Evolutionary conservation across 1,284 basidiomycete genomes (phyloP).

Genomic region (Athelia psychrophila): DNA sequence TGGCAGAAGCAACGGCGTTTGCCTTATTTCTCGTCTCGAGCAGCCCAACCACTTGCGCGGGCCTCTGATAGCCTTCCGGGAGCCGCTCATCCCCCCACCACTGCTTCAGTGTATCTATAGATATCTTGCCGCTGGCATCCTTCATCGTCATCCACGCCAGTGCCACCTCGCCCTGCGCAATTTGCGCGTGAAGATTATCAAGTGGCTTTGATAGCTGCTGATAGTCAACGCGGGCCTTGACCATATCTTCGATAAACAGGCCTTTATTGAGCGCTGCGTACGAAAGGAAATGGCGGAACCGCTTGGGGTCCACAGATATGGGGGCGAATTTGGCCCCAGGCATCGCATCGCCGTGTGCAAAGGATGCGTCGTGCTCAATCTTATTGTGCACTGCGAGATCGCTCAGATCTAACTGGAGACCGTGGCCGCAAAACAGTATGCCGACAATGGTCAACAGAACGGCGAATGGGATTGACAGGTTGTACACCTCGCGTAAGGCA

Average conservation of each 20-base stretch:
- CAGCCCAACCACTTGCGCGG: not conserved
- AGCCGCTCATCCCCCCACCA: slow-evolving; percentile 54
- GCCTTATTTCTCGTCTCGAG: not conserved
- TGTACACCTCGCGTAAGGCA: slow-evolving; percentile 49
- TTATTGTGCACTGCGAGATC: slow-evolving; percentile 40
- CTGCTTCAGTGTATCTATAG: slow-evolving; percentile 31
- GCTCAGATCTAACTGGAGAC: slow-evolving; percentile 36
- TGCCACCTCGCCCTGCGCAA: slow-evolving; percentile 39
- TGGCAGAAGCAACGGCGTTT: not conserved
- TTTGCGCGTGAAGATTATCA: slow-evolving; percentile 28
- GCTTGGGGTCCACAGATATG: slow-evolving; percentile 25
- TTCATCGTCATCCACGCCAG: slow-evolving; percentile 44
- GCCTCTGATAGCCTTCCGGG: slow-evolving; percentile 43
- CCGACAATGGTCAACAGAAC: slow-evolving; percentile 44
- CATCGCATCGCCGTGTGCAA: slow-evolving; percentile 30
- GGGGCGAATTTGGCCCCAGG: slow-evolving; percentile 27
- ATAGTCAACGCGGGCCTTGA: slow-evolving; percentile 38
- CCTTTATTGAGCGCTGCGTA: slow-evolving; percentile 25
- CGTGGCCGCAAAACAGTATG: slow-evolving; percentile 42
- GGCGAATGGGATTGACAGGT: slow-evolving; percentile 47
- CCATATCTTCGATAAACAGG: slow-evolving; percentile 41
- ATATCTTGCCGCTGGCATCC: slow-evolving; percentile 21
- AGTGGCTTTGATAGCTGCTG: slow-evolving; percentile 23
- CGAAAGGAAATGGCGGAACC: slow-evolving; percentile 32
- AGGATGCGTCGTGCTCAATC: slow-evolving; percentile 38